Conservation (phyloP, 371 early-diverging fungal genomes). For the Vairimorpha ceranae region DNA sequence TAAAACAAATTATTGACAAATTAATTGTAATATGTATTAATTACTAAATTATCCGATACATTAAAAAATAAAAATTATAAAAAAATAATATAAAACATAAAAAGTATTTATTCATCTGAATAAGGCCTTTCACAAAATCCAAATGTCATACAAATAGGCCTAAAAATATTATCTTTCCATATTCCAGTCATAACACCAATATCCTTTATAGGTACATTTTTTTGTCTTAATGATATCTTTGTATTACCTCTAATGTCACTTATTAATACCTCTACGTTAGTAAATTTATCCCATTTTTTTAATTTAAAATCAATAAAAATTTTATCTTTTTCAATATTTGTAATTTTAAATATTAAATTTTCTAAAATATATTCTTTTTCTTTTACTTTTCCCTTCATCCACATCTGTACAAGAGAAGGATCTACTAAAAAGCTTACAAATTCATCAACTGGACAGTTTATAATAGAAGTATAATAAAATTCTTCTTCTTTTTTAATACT, state of each 20-base stretch:
- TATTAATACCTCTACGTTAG: conserved; percentile 24
- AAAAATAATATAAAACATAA: too few relatives aligned
- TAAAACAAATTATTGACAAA: too few relatives aligned
- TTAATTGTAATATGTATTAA: too few relatives aligned
- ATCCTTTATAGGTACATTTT: conserved; percentile 28
- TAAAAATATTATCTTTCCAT: conserved; percentile 45
- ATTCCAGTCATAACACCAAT: conserved; percentile 6
- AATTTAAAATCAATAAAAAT: conserved; percentile 35
- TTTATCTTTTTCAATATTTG: not conserved
- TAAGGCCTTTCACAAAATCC: conserved; percentile 23
- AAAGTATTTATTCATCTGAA: conserved; percentile 8
- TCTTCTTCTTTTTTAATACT: not conserved
- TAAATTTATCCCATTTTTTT: conserved; percentile 31
- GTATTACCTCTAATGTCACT: conserved; percentile 4
- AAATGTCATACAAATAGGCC: conserved; percentile 29
- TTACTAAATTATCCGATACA: too few relatives aligned
- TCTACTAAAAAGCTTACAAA: conserved; percentile 20
- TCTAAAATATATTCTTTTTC: conserved; percentile 9
- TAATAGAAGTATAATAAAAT: not conserved
- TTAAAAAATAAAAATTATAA: too few relatives aligned
- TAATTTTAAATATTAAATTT: conserved; percentile 14
- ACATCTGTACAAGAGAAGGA: conserved; percentile 12
- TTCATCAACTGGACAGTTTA: conserved; percentile 22
- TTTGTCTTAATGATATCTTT: conserved; percentile 24
- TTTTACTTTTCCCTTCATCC: not conserved